Evolutionary conservation across 306 rosid genomes (phyloP), one percentile per base, ranked within the genome.

Genomic region (Parietaria judaica): DNA sequence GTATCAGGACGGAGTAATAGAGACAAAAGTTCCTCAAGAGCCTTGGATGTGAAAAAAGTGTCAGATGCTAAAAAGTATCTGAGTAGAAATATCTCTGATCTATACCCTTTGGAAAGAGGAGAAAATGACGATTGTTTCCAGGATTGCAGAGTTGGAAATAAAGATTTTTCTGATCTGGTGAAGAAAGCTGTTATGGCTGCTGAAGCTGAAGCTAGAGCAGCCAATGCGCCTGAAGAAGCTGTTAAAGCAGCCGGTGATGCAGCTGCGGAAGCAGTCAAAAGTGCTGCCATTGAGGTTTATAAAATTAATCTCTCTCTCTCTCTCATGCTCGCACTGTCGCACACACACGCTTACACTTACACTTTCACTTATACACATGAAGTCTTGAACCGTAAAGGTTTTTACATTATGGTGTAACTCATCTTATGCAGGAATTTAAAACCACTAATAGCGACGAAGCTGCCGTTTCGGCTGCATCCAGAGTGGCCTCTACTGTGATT

Each of bases 241-340:
- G 79, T 89, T 31, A 88, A 81, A 74, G 95, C 94, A 58, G 99
- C 95, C 45, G 97, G 95, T 56, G 99, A 86, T 79, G 89, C 94
- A 69, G 99, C 97, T 66, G 99, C 91, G 5, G 99, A 94, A 74
- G 86, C 81, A 62, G 99, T 94, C 71, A 94, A 84, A 82, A 79
- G 84, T 84, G 94, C 94, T 35, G 95, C 99, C 82, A 79, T 78
- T 31, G 97, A 94, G 88, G 99, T 94, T 70, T 61, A 66, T 35
- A 6, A 13, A 9, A 0, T 52, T 61, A 15, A 55, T 35, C 14
- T 31, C 48, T 58, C 36, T 7, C 43, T 36, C 49, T 4, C 17
- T 6, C 48, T 37, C 31, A 23, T 23, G 31, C 31, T 23, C 31
- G n/a, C n/a, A n/a, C n/a, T n/a, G n/a, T n/a, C n/a, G n/a, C n/a